phyloP scores from a whole-genome alignment of 495 filamentous ascomycete genomes.

The Saxispiralis lemnorum region DNA sequence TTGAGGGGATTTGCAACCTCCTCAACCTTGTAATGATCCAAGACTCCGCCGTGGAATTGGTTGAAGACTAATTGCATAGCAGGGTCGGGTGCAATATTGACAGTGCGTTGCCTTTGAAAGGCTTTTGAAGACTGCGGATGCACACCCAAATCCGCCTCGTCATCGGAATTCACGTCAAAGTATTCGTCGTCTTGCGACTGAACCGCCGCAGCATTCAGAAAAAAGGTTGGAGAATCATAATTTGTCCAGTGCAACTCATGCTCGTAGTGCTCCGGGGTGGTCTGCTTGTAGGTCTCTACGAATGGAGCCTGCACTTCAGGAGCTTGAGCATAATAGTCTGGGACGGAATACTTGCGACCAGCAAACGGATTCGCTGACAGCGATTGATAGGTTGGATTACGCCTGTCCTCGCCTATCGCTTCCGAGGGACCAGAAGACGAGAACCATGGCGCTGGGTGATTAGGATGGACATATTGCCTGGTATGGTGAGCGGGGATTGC shows the following conservation, averaged over 20 bases:
- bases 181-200: conserved; percentile 40
- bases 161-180: conserved; percentile 50
- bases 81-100: conserved; percentile 27
- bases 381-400: too few species aligned
- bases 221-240: conserved; percentile 14
- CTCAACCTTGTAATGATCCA: conserved; percentile 61
- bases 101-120: conserved; percentile 29
- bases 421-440: too few species aligned
- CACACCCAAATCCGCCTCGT: conserved; percentile 40
- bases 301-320: background rate
- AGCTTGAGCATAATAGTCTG: background rate
- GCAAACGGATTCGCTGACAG: too few species aligned
- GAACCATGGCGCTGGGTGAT: too few species aligned
- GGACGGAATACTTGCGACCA: too few species aligned
- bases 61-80: too few species aligned
- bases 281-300: background rate
- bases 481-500: too few species aligned
- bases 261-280: conserved; percentile 8
- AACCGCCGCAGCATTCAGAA: conserved; percentile 24
- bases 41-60: conserved; percentile 52
- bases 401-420: too few species aligned
- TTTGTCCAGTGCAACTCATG: conserved; percentile 2
- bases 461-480: too few species aligned
- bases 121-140: conserved; percentile 22
- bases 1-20: conserved; percentile 61